Evolutionary conservation across 331 rosid genomes (phyloP).

Genomic region (Rosa hybrid): DNA sequence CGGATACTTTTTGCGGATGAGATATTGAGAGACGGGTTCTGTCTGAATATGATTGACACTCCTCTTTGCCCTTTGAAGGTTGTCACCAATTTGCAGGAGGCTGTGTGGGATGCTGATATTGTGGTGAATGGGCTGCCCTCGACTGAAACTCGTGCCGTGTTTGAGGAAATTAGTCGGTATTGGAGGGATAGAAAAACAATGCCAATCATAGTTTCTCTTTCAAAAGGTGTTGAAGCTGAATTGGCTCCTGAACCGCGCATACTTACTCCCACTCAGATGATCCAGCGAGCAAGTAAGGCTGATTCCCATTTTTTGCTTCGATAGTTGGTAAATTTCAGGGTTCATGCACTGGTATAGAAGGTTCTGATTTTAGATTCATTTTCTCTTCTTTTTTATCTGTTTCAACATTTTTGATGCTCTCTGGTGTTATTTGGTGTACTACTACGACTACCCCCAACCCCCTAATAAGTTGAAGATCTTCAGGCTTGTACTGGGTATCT

Average conservation of each 20-base stretch:
- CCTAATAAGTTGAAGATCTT: neutral
- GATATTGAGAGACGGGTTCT: conserved; percentile 90
- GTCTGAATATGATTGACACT: conserved; percentile 88
- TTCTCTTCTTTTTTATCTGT: neutral
- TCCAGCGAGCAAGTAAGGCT: conserved; percentile 77
- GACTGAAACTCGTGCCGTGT: conserved; percentile 72
- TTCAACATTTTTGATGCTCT: neutral
- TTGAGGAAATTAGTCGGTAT: conserved; percentile 70
- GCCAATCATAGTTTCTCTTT: conserved; percentile 79
- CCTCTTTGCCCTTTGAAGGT: conserved; percentile 91
- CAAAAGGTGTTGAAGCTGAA: conserved; percentile 94
- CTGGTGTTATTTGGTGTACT: too few species aligned
- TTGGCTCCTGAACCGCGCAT: conserved; percentile 69
- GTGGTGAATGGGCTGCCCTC: conserved; percentile 90
- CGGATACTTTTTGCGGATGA: conserved; percentile 79
- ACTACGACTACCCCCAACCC: too few species aligned
- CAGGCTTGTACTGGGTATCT: neutral
- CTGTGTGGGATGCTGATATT: conserved; percentile 96
- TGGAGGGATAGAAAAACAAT: conserved; percentile 82
- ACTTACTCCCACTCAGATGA: conserved; percentile 84
- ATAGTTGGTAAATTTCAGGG: neutral
- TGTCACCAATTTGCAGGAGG: conserved; percentile 91
- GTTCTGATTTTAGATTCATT: neutral
- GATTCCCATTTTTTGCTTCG: neutral
- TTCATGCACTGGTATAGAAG: neutral